Conservation (phyloP, 208 protist species). For the Trypanosoma platydactyli region DNA sequence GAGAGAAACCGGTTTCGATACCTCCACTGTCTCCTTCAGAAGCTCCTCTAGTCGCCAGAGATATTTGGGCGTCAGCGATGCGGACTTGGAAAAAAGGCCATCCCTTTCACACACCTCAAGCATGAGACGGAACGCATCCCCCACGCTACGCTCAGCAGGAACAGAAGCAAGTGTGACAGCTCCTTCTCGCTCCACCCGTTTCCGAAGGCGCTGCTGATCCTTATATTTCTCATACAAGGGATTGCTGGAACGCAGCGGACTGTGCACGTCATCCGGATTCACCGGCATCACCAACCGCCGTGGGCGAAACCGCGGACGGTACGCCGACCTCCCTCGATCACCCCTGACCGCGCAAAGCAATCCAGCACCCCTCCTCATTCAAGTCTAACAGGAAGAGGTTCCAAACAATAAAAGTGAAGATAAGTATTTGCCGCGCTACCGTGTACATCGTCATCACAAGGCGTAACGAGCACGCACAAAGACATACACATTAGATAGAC, state of each 20-base stretch:
- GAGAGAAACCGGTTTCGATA: conserved; percentile 1
- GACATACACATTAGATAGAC: not conserved
- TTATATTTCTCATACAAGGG: conserved; percentile 49
- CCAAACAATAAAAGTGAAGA: too few species aligned
- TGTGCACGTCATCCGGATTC: conserved; percentile 67
- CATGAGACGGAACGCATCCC: conserved; percentile 75
- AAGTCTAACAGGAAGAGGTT: too few species aligned
- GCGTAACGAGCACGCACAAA: too few species aligned
- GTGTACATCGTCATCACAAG: too few species aligned
- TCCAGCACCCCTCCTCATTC: conserved; percentile 28
- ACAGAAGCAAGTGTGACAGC: conserved; percentile 63
- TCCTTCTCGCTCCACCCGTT: conserved; percentile 46
- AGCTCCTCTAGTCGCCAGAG: conserved; percentile 17
- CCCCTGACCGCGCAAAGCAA: conserved; percentile 23
- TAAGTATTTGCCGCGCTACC: too few species aligned
- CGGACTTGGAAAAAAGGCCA: conserved; percentile 32
- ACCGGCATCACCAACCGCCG: conserved; percentile 88
- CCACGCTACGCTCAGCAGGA: conserved; percentile 79
- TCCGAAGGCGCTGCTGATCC: conserved; percentile 37
- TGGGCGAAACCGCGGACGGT: conserved; percentile 82
- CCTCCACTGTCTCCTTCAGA: conserved; percentile 5
- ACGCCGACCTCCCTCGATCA: conserved; percentile 25
- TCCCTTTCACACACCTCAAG: conserved; percentile 57
- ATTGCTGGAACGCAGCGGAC: conserved; percentile 46
- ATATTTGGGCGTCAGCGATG: conserved; percentile 27